Conservation (phyloP, 257 asterid species). For the Cruciata laevipes region DNA sequence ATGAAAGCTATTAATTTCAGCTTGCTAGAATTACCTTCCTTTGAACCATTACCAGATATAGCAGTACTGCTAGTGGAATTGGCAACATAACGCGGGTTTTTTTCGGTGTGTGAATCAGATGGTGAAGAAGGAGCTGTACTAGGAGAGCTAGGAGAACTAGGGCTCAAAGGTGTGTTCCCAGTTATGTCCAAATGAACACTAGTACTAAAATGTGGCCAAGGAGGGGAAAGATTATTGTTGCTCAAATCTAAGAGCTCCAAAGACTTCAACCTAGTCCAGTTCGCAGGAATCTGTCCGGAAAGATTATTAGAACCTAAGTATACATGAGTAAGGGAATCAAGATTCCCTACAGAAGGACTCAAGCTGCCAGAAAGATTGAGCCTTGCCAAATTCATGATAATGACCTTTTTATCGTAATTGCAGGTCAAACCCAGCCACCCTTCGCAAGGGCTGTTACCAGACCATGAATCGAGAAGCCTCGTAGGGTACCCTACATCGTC, state of each 20-base stretch:
- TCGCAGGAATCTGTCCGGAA: constrained; percentile 53
- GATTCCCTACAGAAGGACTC: constrained; percentile 57
- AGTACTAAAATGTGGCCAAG: constrained; percentile 48
- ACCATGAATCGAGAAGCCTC: constrained; percentile 69
- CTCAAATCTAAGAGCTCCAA: constrained; percentile 54
- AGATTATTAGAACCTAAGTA: constrained; percentile 53
- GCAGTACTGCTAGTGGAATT: constrained; percentile 12
- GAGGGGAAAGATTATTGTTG: constrained; percentile 60
- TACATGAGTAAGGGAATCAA: constrained; percentile 52
- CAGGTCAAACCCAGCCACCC: constrained; percentile 74
- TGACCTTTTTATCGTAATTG: constrained; percentile 35
- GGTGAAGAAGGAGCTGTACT: constrained; percentile 25
- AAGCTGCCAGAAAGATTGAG: constrained; percentile 57
- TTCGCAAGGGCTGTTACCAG: constrained; percentile 61
- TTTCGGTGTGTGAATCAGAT: constrained; percentile 21
- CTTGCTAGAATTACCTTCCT: constrained; percentile 22
- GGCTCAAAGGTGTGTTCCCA: constrained; percentile 43
- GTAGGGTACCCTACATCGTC: constrained; percentile 63
- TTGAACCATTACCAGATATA: constrained; percentile 17
- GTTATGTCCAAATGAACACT: constrained; percentile 36
- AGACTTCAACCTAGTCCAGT: constrained; percentile 52
- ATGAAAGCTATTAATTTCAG: constrained; percentile 37
- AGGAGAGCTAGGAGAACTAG: constrained; percentile 36
- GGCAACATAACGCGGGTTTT: constrained; percentile 9
- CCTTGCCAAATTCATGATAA: constrained; percentile 45